Evolutionary conservation across 371 early-diverging fungal species (phyloP), one percentile per base, ranked within the genome.

Genomic region (Mucor velutinosus): DNA sequence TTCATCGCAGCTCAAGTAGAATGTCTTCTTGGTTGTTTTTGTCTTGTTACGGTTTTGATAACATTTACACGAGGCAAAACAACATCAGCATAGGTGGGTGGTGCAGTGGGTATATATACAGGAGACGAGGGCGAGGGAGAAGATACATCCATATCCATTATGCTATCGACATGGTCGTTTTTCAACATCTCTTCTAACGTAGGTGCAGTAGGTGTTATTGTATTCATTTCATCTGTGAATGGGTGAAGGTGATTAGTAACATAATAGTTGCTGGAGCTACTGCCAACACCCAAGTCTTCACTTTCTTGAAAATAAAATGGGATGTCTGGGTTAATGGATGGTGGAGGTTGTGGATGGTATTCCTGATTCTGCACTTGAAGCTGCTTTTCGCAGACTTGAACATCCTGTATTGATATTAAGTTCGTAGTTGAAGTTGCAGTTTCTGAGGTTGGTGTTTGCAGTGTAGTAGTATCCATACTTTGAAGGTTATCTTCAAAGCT

Each of bases 71-170:
- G 62, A 35, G 53, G 56, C n/a, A 55, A 55, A 29, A 64, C 51
- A 8, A 64, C 64, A 58, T 65, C 65, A 8, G 57, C 32, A 45
- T 65, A 65, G 0, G 57, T 65, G 7, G 65, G 65, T 6, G 64
- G 64, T 4, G 64, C 41, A 12, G 7, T 17, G 27, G 30, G 30
- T 25, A 55, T 55, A 30, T 30, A 47, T 55, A 7, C 1, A 25
- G 25, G 29, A 55, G 55, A 25, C 3, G 55, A 29, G 4, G 55
- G 29, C 0, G 25, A 51, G 11, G 25, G 23, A 51, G 51, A 19
- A 55, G 55, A 3, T 29, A 11, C 55, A 15, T 29, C 27, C 19
- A 51, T 23, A 51, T 51, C 51, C 21, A 55, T 14, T 15, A 29
- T 15, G 3, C 0, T 17, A 55, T 55, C 55, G 14, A 29, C 55